Base-by-base conservation (phyloP, 139 green algal genomes). In the Chlamydomonas sp. region DNA sequence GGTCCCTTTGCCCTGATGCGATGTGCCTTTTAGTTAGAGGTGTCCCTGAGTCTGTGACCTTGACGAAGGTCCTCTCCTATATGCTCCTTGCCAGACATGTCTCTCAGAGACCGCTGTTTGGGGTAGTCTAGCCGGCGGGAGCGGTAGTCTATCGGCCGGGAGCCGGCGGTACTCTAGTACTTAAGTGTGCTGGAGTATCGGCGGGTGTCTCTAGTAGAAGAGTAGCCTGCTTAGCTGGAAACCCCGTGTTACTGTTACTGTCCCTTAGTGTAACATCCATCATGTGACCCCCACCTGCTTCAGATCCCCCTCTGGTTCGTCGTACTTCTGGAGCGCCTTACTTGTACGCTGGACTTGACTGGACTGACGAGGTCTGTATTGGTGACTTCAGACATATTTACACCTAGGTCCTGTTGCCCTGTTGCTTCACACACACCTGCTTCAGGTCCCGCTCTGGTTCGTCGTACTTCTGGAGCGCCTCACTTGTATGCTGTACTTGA, bases 271-370 rank as follows among this genome's bases (percentile, higher is more conserved):
- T 26, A 54, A 13, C 13, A 13, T 54, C 43, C 20, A 54, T 20
- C 43, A 13, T 54, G 13, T 20, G 13, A 13, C 43, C 13, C 43
- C 20, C 43, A 54, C 43, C 43, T 26, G 43, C 13, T 20, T 26
- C 38, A 86, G 73, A 69, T 86, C 80, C 43, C 59, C 35, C 50
- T 69, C 71, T 3, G 80, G 76, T 31, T 57, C 76, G 0, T 31
- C 4, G 63, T 79, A 70, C 28, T 79, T 74, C 2, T 78, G 59
- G 3, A 81, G 71, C 24, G 77, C 76, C 43, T 20, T 26, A 1
- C 73, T 54, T 54, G 13, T 54, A 54, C 20, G 16, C 43, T 26
- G 16, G 13, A 20, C 13, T 20, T 20, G 20, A 20, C 13, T 20
- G 43, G 16, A 13, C 20, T 13, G 43, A 54, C 43, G 43, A 13